Conservation (phyloP, 2,329 filamentous ascomycete species). For the Colletotrichum shisoi region DNA sequence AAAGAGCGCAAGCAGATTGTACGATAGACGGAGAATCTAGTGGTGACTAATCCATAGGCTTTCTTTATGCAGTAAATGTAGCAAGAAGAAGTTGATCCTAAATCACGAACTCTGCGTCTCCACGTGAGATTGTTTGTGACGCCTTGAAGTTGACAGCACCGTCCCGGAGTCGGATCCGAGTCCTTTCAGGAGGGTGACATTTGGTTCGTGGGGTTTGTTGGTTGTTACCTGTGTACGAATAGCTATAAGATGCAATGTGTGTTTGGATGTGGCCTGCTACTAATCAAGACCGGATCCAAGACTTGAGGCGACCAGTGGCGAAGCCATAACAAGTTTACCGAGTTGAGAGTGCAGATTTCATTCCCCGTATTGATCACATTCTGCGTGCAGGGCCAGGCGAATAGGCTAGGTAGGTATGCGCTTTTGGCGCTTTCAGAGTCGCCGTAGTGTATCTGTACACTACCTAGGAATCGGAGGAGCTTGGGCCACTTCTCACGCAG, state of each 20-base stretch:
- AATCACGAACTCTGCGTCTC: not conserved
- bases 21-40: conserved; percentile 22
- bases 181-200: not conserved
- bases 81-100: conserved; percentile 23
- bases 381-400: not conserved
- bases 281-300: not conserved
- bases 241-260: not conserved
- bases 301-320: not conserved
- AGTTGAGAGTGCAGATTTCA: conserved; percentile 5
- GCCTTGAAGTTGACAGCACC: not conserved
- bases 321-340: conserved; percentile 15
- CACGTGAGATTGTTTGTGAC: conserved; percentile 9
- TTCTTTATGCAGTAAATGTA: conserved; percentile 13
- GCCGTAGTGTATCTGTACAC: too few species aligned
- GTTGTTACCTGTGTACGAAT: too few species aligned
- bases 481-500: conserved; percentile 40
- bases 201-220: too few species aligned
- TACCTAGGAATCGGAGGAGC: conserved; percentile 51
- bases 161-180: conserved; percentile 19
- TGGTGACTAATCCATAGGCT: conserved; percentile 35
- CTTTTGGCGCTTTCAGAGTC: conserved; percentile 7
- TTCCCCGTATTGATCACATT: conserved; percentile 33
- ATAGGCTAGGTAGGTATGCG: not conserved
- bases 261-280: not conserved
- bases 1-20: conserved; percentile 20